Conservation (phyloP, 139 green algal genomes). For the Bryopsis sp. region DNA sequence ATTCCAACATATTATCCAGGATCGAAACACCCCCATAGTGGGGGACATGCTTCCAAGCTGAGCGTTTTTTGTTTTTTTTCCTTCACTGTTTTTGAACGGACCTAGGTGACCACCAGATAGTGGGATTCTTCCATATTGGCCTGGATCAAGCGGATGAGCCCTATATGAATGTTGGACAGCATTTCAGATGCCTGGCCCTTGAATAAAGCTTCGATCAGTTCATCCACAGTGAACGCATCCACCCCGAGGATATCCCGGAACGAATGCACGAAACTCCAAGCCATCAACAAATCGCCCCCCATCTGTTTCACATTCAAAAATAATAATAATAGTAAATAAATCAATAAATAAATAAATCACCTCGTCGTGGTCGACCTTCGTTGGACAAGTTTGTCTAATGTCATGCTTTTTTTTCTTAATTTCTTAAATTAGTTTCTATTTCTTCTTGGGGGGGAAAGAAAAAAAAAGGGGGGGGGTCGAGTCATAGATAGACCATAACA, state of each 20-base stretch:
- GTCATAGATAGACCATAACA: too few relatives aligned
- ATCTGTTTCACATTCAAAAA: too few relatives aligned
- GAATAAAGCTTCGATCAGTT: conserved; percentile 36
- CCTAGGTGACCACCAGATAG: conserved; percentile 5
- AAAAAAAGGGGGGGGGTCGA: too few relatives aligned
- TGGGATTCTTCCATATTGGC: conserved; percentile 72
- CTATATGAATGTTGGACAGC: conserved; percentile 20
- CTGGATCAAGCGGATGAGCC: conserved; percentile 33
- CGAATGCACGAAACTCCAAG: conserved; percentile 57
- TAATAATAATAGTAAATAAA: too few relatives aligned
- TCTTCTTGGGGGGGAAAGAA: too few relatives aligned
- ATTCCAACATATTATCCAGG: too few relatives aligned
- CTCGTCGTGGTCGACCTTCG: conserved; percentile 58
- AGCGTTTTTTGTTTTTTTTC: too few relatives aligned
- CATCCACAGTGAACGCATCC: conserved; percentile 35
- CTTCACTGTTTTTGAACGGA: too few relatives aligned
- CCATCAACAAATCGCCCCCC: conserved; percentile 49
- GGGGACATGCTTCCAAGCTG: too few relatives aligned
- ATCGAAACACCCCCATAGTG: too few relatives aligned
- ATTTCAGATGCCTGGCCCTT: conserved; percentile 15
- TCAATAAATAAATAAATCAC: conserved; percentile 24
- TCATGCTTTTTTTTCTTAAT: conserved; percentile 34
- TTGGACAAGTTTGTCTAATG: conserved; percentile 20
- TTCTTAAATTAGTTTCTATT: too few relatives aligned
- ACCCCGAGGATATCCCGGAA: conserved; percentile 68